phyloP scores from a whole-genome alignment of 768 basidiomycete genomes.

The Naganishia randhawae region DNA sequence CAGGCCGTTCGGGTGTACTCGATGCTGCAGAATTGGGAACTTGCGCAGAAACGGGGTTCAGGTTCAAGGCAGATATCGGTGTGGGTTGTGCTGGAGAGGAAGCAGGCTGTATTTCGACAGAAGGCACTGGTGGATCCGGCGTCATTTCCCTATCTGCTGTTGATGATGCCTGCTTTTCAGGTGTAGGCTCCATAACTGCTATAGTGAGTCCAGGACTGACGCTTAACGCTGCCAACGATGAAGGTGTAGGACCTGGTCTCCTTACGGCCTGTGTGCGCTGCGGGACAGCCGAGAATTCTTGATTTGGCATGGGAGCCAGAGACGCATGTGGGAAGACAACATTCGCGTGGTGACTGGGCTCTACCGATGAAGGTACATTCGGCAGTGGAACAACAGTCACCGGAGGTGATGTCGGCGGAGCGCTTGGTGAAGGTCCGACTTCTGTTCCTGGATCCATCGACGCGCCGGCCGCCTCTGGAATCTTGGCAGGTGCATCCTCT shows the following conservation, averaged over 20 bases:
- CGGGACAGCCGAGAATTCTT: neutral
- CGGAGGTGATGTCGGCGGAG: neutral
- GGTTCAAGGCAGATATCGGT: neutral
- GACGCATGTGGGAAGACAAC: neutral
- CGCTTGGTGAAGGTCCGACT: neutral
- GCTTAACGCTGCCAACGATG: constrained; percentile 6
- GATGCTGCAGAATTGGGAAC: neutral
- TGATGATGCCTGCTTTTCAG: neutral
- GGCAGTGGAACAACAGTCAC: neutral
- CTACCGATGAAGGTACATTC: neutral
- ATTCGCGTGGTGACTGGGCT: neutral
- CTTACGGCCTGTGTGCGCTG: neutral
- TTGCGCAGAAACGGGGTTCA: neutral
- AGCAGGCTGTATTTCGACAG: neutral
- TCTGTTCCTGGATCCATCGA: neutral
- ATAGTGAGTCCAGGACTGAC: neutral
- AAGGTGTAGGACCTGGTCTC: constrained; percentile 4
- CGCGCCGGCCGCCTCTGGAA: neutral
- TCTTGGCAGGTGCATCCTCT: neutral
- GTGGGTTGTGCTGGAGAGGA: no score
- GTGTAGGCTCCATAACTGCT: neutral
- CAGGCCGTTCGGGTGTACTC: neutral
- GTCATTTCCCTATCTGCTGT: neutral
- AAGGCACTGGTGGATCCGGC: neutral
- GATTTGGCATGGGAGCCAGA: neutral